Evolutionary conservation across 2,329 filamentous ascomycete species (phyloP).

Genomic region (Iodosphaeria phyllophila): DNA sequence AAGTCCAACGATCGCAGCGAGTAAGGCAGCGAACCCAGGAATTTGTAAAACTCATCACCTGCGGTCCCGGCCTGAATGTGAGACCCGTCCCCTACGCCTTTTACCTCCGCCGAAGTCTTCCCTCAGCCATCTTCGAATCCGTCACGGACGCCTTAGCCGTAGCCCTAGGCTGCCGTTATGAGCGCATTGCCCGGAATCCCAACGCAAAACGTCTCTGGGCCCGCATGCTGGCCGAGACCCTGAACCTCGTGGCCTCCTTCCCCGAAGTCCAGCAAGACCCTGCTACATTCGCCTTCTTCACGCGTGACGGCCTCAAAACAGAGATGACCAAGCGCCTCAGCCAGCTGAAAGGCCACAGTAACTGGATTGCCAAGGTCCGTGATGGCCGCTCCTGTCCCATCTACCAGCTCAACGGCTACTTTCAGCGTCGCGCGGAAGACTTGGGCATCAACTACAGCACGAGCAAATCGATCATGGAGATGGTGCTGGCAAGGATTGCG

Average conservation of each 20-base stretch:
- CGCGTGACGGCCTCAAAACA: constrained; percentile 41
- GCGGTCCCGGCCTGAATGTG: constrained; percentile 42
- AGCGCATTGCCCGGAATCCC: constrained; percentile 48
- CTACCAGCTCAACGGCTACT: constrained; percentile 76
- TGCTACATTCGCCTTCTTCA: constrained; percentile 35
- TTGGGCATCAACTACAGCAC: constrained; percentile 52
- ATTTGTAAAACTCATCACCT: constrained; percentile 43
- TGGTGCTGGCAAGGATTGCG: constrained; percentile 52
- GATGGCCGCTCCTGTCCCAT: constrained; percentile 52
- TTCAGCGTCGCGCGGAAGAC: constrained; percentile 53
- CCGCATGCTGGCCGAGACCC: constrained; percentile 56
- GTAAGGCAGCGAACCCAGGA: constrained; percentile 26
- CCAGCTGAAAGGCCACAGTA: constrained; percentile 34
- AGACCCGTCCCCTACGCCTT: constrained; percentile 36
- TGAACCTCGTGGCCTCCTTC: constrained; percentile 48
- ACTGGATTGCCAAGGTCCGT: constrained; percentile 49
- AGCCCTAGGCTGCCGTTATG: constrained; percentile 59
- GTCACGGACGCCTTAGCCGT: constrained; percentile 70
- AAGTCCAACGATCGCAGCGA: no score
- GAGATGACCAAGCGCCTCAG: constrained; percentile 32
- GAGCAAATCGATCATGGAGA: constrained; percentile 53
- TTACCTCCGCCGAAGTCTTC: constrained; percentile 57
- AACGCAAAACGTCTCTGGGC: constrained; percentile 47
- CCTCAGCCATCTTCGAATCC: constrained; percentile 56
- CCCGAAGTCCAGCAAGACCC: constrained; percentile 53